Conservation (phyloP, 2,329 filamentous ascomycete genomes). For the Xylariaceae sp. region DNA sequence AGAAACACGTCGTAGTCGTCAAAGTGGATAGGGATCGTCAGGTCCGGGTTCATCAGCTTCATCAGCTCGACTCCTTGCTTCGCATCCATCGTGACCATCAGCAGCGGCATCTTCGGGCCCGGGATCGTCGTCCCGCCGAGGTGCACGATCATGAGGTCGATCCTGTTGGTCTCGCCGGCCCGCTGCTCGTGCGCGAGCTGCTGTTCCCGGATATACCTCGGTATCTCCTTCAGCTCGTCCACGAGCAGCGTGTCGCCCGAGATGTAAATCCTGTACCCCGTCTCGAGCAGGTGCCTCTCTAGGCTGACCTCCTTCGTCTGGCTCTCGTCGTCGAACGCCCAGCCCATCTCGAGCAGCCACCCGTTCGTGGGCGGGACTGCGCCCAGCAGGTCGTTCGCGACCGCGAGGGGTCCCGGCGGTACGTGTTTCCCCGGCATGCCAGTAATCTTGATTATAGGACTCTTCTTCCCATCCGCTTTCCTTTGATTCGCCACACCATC, state of each 20-base stretch:
- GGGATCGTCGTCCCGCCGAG: conserved; percentile 62
- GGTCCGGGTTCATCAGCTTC: conserved; percentile 51
- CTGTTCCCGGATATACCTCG: conserved; percentile 36
- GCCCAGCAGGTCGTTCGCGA: conserved; percentile 36
- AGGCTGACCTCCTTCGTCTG: neutral
- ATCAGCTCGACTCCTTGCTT: conserved; percentile 57
- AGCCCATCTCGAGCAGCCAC: conserved; percentile 60
- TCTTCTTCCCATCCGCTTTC: conserved; percentile 28
- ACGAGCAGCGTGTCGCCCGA: conserved; percentile 60
- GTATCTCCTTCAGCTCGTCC: conserved; percentile 57
- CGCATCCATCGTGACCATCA: conserved; percentile 67
- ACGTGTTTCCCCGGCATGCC: conserved; percentile 63
- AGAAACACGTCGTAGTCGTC: conserved; percentile 61
- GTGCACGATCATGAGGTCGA: conserved; percentile 63
- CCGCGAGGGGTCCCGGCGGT: conserved; percentile 32
- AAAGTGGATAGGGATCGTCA: conserved; percentile 60
- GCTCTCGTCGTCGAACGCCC: conserved; percentile 18
- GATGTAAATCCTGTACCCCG: conserved; percentile 58
- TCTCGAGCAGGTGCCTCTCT: conserved; percentile 33
- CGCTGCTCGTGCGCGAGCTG: conserved; percentile 1
- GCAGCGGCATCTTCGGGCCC: conserved; percentile 48
- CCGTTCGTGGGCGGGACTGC: conserved; percentile 60
- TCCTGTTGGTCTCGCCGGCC: conserved; percentile 38
- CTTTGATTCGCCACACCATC: conserved; percentile 9
- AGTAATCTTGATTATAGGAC: conserved; percentile 49